Evolutionary conservation across 768 basidiomycete genomes (phyloP), one percentile per base, ranked within the genome.

Genomic region (Suillus luteus): DNA sequence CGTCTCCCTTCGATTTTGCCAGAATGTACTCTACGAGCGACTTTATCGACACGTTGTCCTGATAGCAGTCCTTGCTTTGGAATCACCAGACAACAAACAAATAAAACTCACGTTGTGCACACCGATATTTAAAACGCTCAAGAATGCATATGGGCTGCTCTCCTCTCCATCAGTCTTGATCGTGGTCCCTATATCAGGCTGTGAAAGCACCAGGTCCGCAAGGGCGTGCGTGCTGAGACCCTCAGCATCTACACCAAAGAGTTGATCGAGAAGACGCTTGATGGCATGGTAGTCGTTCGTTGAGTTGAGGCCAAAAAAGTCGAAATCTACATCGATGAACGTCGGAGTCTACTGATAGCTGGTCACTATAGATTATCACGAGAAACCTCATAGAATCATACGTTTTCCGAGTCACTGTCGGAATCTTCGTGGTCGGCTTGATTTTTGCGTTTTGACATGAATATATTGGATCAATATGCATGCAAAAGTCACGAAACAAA

Each of bases 221-320:
- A 99, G 83, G 6, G 89, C 87, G 61, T 90, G 83, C 1, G 92
- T 77, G 67, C 89, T 80, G 43, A 99, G 79, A 7, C 78, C 71
- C 55, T 91, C 87, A 0, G 93, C 88, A 72, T 98, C 96, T 31
- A 86, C 82, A 0, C 72, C 71, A 67, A 93, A 87, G 33, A 92
- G 86, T 74, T 93, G 91, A 0, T 72, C 71, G 15, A 91, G 74
- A 1, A 93, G 82, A 0, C 91, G 84, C 62, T 92, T 91, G 71
- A 96, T 80, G 2, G 95, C 93, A 66, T 91, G 88, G 73, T 91
- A 97, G 78, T 99, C 96, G 69, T 92, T 77, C 31, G 74, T 82
- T 3, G 91, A 86, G 67, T 92, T 89, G 7, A 93, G 87, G 74
- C 93, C 89, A 82, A 93, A 96, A 74, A 97, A 99, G 67, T 97